Evolutionary conservation across 2,329 filamentous ascomycete species (phyloP), one percentile per base, ranked within the genome.

Genomic region (Pezizomycotina sp.): DNA sequence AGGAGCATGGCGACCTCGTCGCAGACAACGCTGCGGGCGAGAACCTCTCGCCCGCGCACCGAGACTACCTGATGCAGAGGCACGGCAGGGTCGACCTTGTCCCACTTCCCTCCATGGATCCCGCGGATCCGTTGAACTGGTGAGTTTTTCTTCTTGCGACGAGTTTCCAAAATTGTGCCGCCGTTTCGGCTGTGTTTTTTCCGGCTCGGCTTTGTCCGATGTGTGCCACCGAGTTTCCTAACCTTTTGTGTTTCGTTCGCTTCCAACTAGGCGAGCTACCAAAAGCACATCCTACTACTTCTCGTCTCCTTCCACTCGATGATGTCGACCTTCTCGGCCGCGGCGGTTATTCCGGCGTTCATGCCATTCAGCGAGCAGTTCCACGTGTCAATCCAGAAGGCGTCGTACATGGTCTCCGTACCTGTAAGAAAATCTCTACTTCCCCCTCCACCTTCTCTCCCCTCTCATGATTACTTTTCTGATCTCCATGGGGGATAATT

Each of bases 51-150:
- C 52, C 56, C 30, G 58, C 60, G 33, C 62, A 66, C 45, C 56
- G 58, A 10, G 56, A 65, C 27, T 70, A 67, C 50, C 56, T 71
- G 4, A 51, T 69, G 7, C 46, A 58, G 19, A 58, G 61, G 36
- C 66, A 70, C 58, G 66, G 66, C 31, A 69, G 64, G 1, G 48
- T 68, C 15, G 60, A 68, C 13, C 58, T 70, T 3, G 63, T 68
- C 30, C 67, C 67, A 1, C 50, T 70, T 9, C 67, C 67, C 1
- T 58, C 58, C 20, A 58, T 59, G 47, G 58, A 58, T 22, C 59
- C 62, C 36, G 62, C 61, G 2, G 66, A 70, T 48, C 67, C 66
- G 1, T 68, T 66, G 50, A 70, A 71, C 42, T 70, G 65, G 65
- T 59, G 64, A 2, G 50, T 47, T 6, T 20, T 30, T 4, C 21